Conservation (phyloP, 257 asterid genomes). For the Nicotiana undulata region DNA sequence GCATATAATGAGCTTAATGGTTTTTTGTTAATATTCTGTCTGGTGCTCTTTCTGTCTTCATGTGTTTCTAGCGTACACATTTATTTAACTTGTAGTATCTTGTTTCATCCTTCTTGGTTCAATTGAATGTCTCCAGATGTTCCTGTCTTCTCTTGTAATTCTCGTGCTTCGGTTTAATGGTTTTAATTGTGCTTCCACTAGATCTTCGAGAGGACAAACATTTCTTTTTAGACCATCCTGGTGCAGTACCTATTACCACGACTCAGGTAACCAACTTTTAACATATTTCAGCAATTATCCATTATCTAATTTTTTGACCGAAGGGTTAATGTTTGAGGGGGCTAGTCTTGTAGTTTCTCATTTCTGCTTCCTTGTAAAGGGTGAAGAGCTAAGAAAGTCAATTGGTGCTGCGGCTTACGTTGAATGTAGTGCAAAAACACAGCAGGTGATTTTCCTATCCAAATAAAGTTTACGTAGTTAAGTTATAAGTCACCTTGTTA, state of each 20-base stretch:
- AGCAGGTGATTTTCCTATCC: slow-evolving; percentile 38
- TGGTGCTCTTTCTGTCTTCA: not conserved
- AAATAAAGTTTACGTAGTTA: not conserved
- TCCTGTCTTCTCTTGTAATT: not conserved
- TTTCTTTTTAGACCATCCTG: slow-evolving; percentile 65
- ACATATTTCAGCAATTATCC: not conserved
- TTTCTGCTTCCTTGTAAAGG: slow-evolving; percentile 33
- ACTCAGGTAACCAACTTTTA: slow-evolving; percentile 35
- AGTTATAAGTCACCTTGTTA: not conserved
- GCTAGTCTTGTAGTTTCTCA: slow-evolving; percentile 1
- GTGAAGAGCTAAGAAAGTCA: slow-evolving; percentile 72
- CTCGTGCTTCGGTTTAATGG: not conserved
- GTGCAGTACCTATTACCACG: slow-evolving; percentile 57
- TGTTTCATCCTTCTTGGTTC: not conserved
- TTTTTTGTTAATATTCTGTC: not conserved
- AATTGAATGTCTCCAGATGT: not conserved
- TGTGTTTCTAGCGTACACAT: not conserved
- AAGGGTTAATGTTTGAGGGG: not conserved
- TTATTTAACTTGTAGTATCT: not conserved
- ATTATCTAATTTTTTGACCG: not conserved
- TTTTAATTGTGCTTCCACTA: slow-evolving; percentile 20
- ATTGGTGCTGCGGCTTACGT: slow-evolving; percentile 73
- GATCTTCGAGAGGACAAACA: slow-evolving; percentile 78
- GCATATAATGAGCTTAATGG: not conserved
- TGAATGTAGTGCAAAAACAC: slow-evolving; percentile 83